phyloP scores from a whole-genome alignment of 116 monocot genomes.

The Phalaenopsis hybrid region DNA sequence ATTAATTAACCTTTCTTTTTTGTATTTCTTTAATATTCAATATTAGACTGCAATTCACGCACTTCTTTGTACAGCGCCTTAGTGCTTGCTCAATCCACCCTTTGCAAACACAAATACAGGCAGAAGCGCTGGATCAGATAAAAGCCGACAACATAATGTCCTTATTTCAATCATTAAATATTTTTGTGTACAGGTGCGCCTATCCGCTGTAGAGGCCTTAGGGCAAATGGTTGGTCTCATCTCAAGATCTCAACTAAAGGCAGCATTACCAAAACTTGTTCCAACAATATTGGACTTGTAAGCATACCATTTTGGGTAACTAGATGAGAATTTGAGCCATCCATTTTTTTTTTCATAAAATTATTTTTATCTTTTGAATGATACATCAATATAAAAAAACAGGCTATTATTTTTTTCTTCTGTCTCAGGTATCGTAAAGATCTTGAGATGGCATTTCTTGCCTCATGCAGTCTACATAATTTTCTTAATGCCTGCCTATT shows the following conservation, averaged over 20 bases:
- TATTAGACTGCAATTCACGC: not conserved
- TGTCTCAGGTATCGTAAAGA: slow-evolving; percentile 69
- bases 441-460: slow-evolving; percentile 58
- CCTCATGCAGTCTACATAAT: slow-evolving; percentile 71
- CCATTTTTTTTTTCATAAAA: not conserved
- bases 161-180: not conserved
- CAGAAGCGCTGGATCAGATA: not conserved
- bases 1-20: not conserved
- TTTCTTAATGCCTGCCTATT: slow-evolving; percentile 75
- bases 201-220: slow-evolving; percentile 81
- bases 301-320: slow-evolving; percentile 12
- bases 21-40: not conserved
- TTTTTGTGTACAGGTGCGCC: slow-evolving; percentile 45
- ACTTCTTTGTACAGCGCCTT: not conserved
- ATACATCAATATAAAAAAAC: not conserved
- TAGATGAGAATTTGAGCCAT: slow-evolving; percentile 1
- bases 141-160: not conserved
- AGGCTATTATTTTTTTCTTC: slow-evolving; percentile 6
- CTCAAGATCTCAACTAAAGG: slow-evolving; percentile 81
- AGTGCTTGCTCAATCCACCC: not conserved
- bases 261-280: slow-evolving; percentile 74
- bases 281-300: slow-evolving; percentile 77
- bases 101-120: not conserved
- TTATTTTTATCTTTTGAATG: not conserved
- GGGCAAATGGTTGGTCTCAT: slow-evolving; percentile 95